phyloP scores from a whole-genome alignment of 2,329 filamentous ascomycete genomes.

The Ophiostoma fasciatum region DNA sequence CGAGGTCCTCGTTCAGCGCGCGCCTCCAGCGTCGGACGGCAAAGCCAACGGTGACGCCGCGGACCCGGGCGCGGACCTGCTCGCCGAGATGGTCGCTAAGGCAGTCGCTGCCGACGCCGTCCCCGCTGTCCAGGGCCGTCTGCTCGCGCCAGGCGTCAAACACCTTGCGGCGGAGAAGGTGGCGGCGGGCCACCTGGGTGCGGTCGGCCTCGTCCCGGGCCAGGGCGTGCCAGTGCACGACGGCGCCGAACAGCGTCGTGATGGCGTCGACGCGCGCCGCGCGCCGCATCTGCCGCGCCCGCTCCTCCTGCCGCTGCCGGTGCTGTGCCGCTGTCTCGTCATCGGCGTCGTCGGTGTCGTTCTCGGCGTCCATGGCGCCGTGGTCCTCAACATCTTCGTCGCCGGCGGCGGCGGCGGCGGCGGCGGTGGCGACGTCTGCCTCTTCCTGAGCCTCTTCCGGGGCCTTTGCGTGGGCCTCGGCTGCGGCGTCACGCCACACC shows the following conservation, averaged over 20 bases:
- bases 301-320: slow-evolving; percentile 10
- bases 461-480: not conserved
- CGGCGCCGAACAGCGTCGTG: slow-evolving; percentile 48
- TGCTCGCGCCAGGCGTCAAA: slow-evolving; percentile 57
- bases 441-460: not conserved
- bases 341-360: slow-evolving; percentile 1
- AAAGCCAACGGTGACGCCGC: slow-evolving; percentile 15
- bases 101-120: slow-evolving; percentile 30
- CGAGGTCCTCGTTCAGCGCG: slow-evolving; percentile 12
- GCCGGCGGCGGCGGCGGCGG: not conserved
- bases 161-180: slow-evolving; percentile 53
- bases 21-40: slow-evolving; percentile 17
- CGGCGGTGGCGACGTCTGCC: not conserved
- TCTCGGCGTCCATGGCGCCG: not conserved
- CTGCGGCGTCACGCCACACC: slow-evolving; percentile 7
- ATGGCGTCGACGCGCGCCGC: slow-evolving; percentile 50
- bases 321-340: slow-evolving; percentile 2
- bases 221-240: slow-evolving; percentile 53
- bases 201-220: slow-evolving; percentile 50
- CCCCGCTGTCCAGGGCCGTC: slow-evolving; percentile 42
- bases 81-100: no score
- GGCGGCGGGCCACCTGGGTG: slow-evolving; percentile 52
- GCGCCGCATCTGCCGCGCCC: slow-evolving; percentile 37
- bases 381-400: not conserved
- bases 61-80: no score